A percentile compares a stretch with the other conserved stretches of the same genome.
phyloP scores from a whole-genome alignment of 257 asterid genomes.

The Solanum dulcamara region DNA sequence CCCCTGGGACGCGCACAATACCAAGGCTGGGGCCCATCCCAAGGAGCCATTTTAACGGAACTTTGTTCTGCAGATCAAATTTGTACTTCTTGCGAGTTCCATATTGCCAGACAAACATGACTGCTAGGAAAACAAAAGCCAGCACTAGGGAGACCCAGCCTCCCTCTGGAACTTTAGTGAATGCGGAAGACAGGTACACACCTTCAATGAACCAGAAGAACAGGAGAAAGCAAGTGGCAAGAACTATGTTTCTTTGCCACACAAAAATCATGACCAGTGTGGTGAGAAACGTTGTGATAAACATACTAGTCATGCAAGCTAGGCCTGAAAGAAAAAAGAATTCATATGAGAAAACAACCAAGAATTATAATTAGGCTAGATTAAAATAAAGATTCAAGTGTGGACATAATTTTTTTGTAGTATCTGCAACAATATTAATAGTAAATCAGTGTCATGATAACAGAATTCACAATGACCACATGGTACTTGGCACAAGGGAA shows the following conservation, averaged over 20 bases:
- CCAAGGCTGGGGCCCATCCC: conserved; percentile 46
- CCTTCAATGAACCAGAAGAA: conserved; percentile 26
- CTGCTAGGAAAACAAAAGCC: conserved; percentile 9
- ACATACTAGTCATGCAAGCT: conserved; percentile 21
- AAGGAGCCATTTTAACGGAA: conserved; percentile 36
- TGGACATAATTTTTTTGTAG: background rate
- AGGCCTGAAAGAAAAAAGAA: conserved; percentile 11
- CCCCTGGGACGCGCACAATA: conserved; percentile 51
- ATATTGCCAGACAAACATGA: conserved; percentile 30
- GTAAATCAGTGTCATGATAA: background rate
- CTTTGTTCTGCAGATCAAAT: conserved; percentile 36
- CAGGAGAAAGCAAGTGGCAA: conserved; percentile 12
- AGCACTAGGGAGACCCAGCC: conserved; percentile 30
- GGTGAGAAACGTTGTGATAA: conserved; percentile 28
- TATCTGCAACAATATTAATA: background rate
- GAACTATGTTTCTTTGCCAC: conserved; percentile 17
- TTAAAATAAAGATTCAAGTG: background rate
- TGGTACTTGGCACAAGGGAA: background rate
- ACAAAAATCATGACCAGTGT: conserved; percentile 24
- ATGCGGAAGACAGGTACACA: conserved; percentile 25
- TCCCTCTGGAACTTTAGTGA: conserved; percentile 21
- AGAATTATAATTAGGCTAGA: background rate
- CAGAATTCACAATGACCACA: background rate
- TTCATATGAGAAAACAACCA: background rate
- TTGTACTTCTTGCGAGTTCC: conserved; percentile 25